Evolutionary conservation across 192 early-diverging fungal species (phyloP), one percentile per base, ranked within the genome.

Genomic region (Coemansia asiatica): DNA sequence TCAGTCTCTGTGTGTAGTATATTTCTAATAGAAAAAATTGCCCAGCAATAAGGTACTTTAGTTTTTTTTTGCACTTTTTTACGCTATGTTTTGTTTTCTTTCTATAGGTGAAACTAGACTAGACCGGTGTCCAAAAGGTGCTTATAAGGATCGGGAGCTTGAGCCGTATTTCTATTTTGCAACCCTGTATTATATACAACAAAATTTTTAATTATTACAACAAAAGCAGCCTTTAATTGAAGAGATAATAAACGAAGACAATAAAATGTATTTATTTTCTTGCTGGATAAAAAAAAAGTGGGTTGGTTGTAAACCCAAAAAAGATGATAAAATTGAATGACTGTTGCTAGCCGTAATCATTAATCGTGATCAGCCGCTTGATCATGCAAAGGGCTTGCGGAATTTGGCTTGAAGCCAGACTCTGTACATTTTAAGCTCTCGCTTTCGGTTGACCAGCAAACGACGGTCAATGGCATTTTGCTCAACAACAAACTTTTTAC

Each of bases 401-500:
- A 97, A 96, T 83, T 98, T 98, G 29, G 90, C 95, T 76, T 99
- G 98, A 25, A 98, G 73, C 97, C 97, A 99, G 8, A 92, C 86
- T 4, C 97, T 84, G 79, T 96, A 96, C 98, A 99, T 99, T 71
- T 96, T 97, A 29, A 98, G 79, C 82, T 97, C 90, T 44, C 87
- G 72, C 64, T 87, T 74, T 46, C 98, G 85, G 76, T 99, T 98
- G 48, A 98, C 95, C 18, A 99, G 82, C 69, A 99, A 76, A 25
- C 97, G 81, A 33, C 93, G 83, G 64, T 98, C 98, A 0, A 96
- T 88, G 15, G 89, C 96, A 61, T 95, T 97, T 70, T 99, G 95
- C 64, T 92, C 85, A 28, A 94, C 72, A 28, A 66, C 74, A 63
- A 97, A 95, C 58, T 76, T 82, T 27, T 67, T 82, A 53, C 83